Evolutionary conservation across 2,329 filamentous ascomycete species (phyloP).

Genomic region (Colletotrichum eleusines): DNA sequence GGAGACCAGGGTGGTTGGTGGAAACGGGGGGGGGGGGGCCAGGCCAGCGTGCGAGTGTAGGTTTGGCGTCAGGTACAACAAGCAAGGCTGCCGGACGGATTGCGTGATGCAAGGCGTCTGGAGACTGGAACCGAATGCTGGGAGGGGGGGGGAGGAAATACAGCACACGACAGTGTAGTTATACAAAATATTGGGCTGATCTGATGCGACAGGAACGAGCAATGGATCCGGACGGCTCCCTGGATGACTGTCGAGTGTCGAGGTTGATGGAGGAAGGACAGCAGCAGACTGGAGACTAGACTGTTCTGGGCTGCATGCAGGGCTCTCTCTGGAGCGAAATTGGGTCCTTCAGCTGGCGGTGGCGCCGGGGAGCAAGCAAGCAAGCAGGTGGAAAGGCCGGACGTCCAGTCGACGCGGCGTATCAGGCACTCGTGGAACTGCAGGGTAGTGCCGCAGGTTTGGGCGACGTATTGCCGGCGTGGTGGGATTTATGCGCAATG

Average conservation of each 20-base stretch:
- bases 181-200: slow-evolving; percentile 12
- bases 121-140: slow-evolving; percentile 3
- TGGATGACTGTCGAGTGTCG: slow-evolving; percentile 8
- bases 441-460: slow-evolving; percentile 37
- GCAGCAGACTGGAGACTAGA: background rate
- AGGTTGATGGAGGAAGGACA: slow-evolving; percentile 1
- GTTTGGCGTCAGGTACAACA: slow-evolving; percentile 4
- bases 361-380: no score
- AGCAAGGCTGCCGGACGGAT: slow-evolving; percentile 8
- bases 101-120: slow-evolving; percentile 1
- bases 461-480: slow-evolving; percentile 22
- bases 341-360: slow-evolving; percentile 18
- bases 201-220: slow-evolving; percentile 12
- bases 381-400: slow-evolving; percentile 12
- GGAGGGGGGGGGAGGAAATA: no score
- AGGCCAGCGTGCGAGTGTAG: slow-evolving; percentile 24
- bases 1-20: slow-evolving; percentile 23
- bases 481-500: slow-evolving; percentile 17
- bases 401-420: background rate
- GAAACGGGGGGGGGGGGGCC: no score
- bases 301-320: slow-evolving; percentile 20
- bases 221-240: slow-evolving; percentile 19
- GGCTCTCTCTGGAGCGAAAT: slow-evolving; percentile 29
- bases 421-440: slow-evolving; percentile 31
- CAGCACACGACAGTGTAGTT: background rate